These are phyloP conservation scores for Hypoxylon fragiforme DNA, from an alignment of 495 filamentous ascomycete species.

Conservation along the genomic window DNA sequence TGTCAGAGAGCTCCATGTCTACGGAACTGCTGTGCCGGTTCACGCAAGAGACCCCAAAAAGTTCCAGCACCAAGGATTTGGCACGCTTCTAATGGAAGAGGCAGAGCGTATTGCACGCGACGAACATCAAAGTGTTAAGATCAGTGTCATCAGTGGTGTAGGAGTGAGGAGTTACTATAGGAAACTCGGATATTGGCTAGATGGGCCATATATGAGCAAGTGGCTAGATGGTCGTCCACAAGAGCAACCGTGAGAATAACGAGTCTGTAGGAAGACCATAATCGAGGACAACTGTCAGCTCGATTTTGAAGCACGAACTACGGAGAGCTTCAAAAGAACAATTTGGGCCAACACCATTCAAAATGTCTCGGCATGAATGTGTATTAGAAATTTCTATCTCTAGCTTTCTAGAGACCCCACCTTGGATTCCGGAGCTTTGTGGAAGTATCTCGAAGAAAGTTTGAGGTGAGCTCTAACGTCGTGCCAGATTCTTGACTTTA, in stretches of 20 bases:
- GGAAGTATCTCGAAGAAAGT: too few species aligned
- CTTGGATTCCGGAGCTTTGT: too few species aligned
- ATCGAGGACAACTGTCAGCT: too few species aligned
- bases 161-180: slow-evolving; percentile 93
- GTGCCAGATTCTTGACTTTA: too few species aligned
- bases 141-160: slow-evolving; percentile 93
- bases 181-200: slow-evolving; percentile 87
- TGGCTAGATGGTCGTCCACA: slow-evolving; percentile 50
- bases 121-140: slow-evolving; percentile 91
- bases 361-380: too few species aligned
- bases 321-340: too few species aligned
- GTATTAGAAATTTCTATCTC: too few species aligned
- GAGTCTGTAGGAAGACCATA: too few species aligned
- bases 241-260: slow-evolving; percentile 11
- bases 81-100: slow-evolving; percentile 95
- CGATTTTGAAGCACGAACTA: too few species aligned
- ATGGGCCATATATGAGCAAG: slow-evolving; percentile 91
- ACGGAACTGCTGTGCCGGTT: slow-evolving; percentile 91
- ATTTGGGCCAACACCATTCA: too few species aligned
- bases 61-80: slow-evolving; percentile 98
- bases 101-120: slow-evolving; percentile 92
- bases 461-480: too few species aligned
- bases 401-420: too few species aligned
- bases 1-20: slow-evolving; percentile 93
- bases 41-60: slow-evolving; percentile 92